These are phyloP conservation scores for Rhodotorula babjevae DNA, from an alignment of 768 basidiomycete genomes.

Conservation along the genomic window DNA sequence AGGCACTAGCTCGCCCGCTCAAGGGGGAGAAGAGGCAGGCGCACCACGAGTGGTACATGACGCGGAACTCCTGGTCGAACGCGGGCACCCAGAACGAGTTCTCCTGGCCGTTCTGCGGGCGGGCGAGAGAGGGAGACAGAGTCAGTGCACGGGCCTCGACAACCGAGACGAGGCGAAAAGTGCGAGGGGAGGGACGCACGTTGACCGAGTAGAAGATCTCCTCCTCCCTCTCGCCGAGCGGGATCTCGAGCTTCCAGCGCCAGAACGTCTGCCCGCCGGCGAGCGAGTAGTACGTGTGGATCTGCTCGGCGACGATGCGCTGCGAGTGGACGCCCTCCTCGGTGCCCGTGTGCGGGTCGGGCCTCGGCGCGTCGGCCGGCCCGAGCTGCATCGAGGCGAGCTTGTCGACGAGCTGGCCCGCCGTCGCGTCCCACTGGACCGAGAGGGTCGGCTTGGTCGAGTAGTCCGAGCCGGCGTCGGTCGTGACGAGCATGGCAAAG, in stretches of 20 bases:
- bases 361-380: slow-evolving; percentile 1
- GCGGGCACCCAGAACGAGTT: slow-evolving; percentile 81
- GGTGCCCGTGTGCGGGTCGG: neutral
- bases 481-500: slow-evolving; percentile 79
- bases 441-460: slow-evolving; percentile 66
- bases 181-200: slow-evolving; percentile 50
- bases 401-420: slow-evolving; percentile 36
- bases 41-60: slow-evolving; percentile 34
- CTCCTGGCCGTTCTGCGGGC: slow-evolving; percentile 48
- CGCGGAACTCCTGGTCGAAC: slow-evolving; percentile 70
- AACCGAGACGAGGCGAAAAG: neutral
- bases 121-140: too few species aligned
- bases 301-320: slow-evolving; percentile 32
- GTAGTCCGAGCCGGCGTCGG: slow-evolving; percentile 72
- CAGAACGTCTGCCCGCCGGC: slow-evolving; percentile 84
- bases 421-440: slow-evolving; percentile 68
- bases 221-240: slow-evolving; percentile 67
- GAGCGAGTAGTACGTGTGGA: slow-evolving; percentile 41
- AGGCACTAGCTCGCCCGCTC: too few species aligned
- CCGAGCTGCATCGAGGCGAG: slow-evolving; percentile 23
- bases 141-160: neutral
- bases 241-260: slow-evolving; percentile 82
- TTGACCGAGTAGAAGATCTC: slow-evolving; percentile 76
- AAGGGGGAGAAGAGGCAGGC: neutral
- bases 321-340: slow-evolving; percentile 34